These are phyloP conservation scores for Daldinia concentrica DNA, from an alignment of 495 filamentous ascomycete species.

Conservation along the genomic window DNA sequence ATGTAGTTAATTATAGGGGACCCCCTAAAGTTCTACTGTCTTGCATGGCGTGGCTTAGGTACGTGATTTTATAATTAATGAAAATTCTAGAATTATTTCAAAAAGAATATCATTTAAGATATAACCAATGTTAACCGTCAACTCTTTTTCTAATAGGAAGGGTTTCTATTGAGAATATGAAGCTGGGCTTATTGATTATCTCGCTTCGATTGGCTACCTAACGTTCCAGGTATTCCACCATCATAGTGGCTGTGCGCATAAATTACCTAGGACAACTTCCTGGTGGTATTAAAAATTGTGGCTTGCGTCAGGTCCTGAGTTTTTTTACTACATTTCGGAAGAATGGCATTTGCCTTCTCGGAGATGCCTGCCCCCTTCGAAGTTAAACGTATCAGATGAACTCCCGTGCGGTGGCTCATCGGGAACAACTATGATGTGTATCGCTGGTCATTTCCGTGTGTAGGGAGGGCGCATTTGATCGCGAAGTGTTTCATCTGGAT, in stretches of 20 bases:
- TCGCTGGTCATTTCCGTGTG: not conserved
- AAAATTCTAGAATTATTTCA: not conserved
- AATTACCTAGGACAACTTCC: not conserved
- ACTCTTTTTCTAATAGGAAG: not conserved
- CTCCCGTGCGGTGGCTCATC: not conserved
- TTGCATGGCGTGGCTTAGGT: not conserved
- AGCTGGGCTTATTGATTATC: conserved; percentile 5
- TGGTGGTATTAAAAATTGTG: conserved; percentile 1
- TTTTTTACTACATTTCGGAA: not conserved
- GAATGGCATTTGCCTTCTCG: not conserved
- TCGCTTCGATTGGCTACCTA: conserved; percentile 23
- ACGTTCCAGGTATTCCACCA: not conserved
- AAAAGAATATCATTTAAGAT: not conserved
- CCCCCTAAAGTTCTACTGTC: not conserved
- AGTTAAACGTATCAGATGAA: not conserved
- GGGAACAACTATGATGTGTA: not conserved
- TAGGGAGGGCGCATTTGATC: not conserved
- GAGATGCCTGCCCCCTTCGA: not conserved
- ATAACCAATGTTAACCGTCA: not conserved
- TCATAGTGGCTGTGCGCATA: conserved; percentile 9
- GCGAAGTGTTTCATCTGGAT: not conserved
- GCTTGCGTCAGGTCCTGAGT: not conserved
- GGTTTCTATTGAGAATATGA: not conserved
- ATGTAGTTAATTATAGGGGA: not conserved
- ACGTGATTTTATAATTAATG: not conserved